Conservation (phyloP, 805 yeast species). For the Myxozyma kluyveri region DNA sequence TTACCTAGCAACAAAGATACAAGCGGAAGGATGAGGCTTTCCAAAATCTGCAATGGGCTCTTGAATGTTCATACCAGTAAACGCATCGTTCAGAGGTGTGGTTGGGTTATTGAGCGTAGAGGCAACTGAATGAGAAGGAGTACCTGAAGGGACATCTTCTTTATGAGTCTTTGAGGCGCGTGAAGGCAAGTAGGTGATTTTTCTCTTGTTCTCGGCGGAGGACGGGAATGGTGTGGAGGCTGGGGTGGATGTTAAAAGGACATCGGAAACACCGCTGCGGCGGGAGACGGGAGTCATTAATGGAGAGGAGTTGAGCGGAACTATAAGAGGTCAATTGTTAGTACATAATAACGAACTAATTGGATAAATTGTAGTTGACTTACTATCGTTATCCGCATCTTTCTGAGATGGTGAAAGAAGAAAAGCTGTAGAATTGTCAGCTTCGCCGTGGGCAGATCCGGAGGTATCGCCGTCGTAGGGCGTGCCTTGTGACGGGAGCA, state of each 20-base stretch:
- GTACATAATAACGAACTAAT: too few species aligned
- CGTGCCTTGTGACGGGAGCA: not conserved
- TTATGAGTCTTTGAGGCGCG: too few species aligned
- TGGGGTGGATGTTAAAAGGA: conserved; percentile 15
- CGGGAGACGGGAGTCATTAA: conserved; percentile 22
- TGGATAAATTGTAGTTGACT: too few species aligned
- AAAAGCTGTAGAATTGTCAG: not conserved
- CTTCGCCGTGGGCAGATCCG: not conserved
- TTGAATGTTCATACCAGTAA: conserved; percentile 3
- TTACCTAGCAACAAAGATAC: conserved; percentile 27
- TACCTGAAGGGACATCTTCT: too few species aligned
- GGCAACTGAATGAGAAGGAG: not conserved
- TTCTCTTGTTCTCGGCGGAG: conserved; percentile 4
- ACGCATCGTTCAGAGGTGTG: not conserved
- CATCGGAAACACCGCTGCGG: conserved; percentile 14
- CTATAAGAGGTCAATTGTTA: not conserved
- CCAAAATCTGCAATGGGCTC: not conserved
- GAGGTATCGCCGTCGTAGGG: not conserved
- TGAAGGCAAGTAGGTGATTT: not conserved
- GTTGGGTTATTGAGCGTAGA: not conserved
- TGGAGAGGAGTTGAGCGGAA: conserved; percentile 7
- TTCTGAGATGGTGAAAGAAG: not conserved
- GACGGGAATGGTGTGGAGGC: conserved; percentile 23
- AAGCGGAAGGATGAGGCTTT: conserved; percentile 29
- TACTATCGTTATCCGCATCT: too few species aligned